Conservation (phyloP, 2,329 filamentous ascomycete species). For the Fusarium sp. region DNA sequence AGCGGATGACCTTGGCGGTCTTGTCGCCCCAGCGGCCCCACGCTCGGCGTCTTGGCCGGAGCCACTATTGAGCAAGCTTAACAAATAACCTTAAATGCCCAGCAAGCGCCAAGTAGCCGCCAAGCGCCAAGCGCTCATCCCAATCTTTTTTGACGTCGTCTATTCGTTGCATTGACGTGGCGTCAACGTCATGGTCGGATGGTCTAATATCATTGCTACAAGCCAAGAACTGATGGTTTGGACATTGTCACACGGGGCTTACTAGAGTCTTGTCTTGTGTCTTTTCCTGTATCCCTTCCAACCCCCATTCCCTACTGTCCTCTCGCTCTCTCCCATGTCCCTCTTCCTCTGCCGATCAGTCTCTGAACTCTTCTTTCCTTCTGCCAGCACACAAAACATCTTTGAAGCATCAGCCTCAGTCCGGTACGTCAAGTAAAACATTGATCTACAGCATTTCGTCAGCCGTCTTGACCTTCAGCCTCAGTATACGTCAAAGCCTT, state of each 20-base stretch:
- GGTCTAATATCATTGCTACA: neutral
- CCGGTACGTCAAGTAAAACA: neutral
- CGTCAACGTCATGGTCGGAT: neutral
- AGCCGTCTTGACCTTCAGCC: neutral
- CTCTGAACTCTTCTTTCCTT: neutral
- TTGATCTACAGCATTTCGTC: neutral
- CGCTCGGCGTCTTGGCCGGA: slow-evolving; percentile 19
- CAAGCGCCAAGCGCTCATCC: slow-evolving; percentile 39
- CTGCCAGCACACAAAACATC: neutral
- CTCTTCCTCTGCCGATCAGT: neutral
- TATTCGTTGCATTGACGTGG: neutral
- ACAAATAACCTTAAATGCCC: slow-evolving; percentile 33
- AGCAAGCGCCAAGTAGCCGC: slow-evolving; percentile 31
- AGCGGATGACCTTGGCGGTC: neutral
- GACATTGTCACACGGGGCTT: neutral
- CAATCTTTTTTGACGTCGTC: neutral
- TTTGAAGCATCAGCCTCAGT: neutral
- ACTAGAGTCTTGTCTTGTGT: neutral
- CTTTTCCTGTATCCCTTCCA: neutral
- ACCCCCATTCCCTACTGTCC: neutral
- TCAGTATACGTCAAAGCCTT: neutral
- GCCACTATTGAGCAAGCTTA: slow-evolving; percentile 28
- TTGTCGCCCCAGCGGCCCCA: slow-evolving; percentile 1
- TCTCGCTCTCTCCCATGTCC: neutral
- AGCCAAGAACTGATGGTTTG: neutral